Evolutionary conservation across 805 yeast species (phyloP).

Genomic region (Vanderwaltozyma tropicalis): DNA sequence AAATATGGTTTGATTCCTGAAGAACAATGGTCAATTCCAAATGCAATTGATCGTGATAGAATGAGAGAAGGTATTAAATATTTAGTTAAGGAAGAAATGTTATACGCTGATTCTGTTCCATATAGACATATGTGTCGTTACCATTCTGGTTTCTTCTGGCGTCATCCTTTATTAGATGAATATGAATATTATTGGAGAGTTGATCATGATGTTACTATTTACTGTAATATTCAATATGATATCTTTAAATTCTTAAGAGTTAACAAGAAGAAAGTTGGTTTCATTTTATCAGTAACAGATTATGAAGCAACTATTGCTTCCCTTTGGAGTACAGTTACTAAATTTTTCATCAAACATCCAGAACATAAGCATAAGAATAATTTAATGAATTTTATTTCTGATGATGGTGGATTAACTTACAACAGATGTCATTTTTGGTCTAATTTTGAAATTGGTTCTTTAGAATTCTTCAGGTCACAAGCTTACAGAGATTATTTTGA

Average conservation of each 20-base stretch:
- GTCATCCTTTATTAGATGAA: slow-evolving; percentile 45
- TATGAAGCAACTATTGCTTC: slow-evolving; percentile 49
- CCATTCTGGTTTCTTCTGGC: slow-evolving; percentile 47
- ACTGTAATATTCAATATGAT: slow-evolving; percentile 55
- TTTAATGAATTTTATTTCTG: slow-evolving; percentile 50
- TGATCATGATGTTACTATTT: slow-evolving; percentile 55
- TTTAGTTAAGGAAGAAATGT: slow-evolving; percentile 36
- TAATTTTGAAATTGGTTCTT: slow-evolving; percentile 64
- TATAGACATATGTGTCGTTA: slow-evolving; percentile 60
- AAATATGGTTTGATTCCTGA: slow-evolving; percentile 52
- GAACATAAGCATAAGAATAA: slow-evolving; percentile 36
- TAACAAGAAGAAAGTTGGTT: slow-evolving; percentile 52
- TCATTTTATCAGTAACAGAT: slow-evolving; percentile 57
- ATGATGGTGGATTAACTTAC: slow-evolving; percentile 53
- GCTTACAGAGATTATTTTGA: slow-evolving; percentile 52
- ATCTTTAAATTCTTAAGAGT: slow-evolving; percentile 49
- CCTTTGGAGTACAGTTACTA: slow-evolving; percentile 48
- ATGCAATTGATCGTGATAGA: slow-evolving; percentile 45
- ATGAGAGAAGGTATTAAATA: slow-evolving; percentile 37
- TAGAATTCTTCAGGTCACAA: slow-evolving; percentile 53
- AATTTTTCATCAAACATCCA: slow-evolving; percentile 38
- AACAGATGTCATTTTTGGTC: slow-evolving; percentile 80
- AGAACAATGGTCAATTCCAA: slow-evolving; percentile 65
- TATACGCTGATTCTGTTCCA: slow-evolving; percentile 49
- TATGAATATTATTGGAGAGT: slow-evolving; percentile 70